phyloP scores from a whole-genome alignment of 306 rosid species.

The Casuarina glauca region DNA sequence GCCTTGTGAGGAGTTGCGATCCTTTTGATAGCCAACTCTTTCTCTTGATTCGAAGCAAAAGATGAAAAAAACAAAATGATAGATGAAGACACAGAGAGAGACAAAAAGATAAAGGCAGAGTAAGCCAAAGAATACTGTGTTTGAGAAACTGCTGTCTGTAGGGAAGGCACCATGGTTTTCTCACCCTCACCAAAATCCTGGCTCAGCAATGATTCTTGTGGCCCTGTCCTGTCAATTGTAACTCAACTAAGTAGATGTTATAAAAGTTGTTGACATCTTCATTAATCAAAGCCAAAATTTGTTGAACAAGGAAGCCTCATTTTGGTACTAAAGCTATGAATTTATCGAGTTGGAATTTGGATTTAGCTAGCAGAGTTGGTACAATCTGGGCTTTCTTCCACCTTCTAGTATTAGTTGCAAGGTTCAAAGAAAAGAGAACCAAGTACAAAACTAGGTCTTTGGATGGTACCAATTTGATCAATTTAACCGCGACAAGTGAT shows the following conservation, averaged over 20 bases:
- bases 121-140: conserved; percentile 23
- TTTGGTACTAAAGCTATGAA: background rate
- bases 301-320: background rate
- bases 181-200: conserved; percentile 30
- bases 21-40: background rate
- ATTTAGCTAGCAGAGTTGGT: background rate
- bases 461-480: background rate
- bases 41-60: background rate
- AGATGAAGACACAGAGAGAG: too few species aligned
- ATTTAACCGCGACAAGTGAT: too few species aligned
- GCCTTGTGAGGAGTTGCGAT: conserved; percentile 18
- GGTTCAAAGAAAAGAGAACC: background rate
- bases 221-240: conserved; percentile 34
- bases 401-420: background rate
- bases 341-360: background rate
- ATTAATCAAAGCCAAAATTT: too few species aligned
- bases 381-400: background rate
- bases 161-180: conserved; percentile 69
- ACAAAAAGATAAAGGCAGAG: conserved; percentile 16
- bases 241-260: background rate
- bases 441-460: background rate
- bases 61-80: too few species aligned
- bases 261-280: too few species aligned
- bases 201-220: too few species aligned
- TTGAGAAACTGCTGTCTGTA: conserved; percentile 59